Evolutionary conservation across 2,329 filamentous ascomycete genomes (phyloP).

Genomic region (Aspergillus sp.): DNA sequence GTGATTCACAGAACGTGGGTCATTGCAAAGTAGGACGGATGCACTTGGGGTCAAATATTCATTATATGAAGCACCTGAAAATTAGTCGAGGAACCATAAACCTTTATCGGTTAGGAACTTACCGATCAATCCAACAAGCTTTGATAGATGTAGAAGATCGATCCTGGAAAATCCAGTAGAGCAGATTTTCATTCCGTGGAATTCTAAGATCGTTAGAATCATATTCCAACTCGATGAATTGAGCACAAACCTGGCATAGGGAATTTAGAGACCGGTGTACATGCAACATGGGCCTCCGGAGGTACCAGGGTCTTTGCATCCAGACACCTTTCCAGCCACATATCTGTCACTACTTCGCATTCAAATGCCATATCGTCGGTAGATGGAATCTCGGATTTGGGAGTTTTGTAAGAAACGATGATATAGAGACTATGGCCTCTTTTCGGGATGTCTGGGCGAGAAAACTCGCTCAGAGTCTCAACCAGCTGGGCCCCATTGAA

Average conservation of each 20-base stretch:
- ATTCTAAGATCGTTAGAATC: constrained; percentile 44
- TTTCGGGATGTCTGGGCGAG: constrained; percentile 28
- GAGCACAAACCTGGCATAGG: constrained; percentile 52
- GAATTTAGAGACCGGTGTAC: constrained; percentile 68
- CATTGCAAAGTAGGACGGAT: constrained; percentile 73
- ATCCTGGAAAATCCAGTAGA: constrained; percentile 80
- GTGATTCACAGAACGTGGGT: constrained; percentile 46
- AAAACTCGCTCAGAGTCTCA: constrained; percentile 28
- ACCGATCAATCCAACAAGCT: constrained; percentile 68
- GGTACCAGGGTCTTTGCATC: constrained; percentile 68
- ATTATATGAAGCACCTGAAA: constrained; percentile 66
- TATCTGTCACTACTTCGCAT: constrained; percentile 68
- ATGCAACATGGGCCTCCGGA: constrained; percentile 66
- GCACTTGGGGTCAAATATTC: constrained; percentile 67
- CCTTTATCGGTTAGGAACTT: constrained; percentile 11
- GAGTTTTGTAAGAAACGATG: constrained; percentile 35
- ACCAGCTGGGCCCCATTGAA: constrained; percentile 39
- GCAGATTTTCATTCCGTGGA: constrained; percentile 66
- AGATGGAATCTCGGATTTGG: constrained; percentile 28
- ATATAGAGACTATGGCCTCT: constrained; percentile 31
- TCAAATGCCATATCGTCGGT: constrained; percentile 37
- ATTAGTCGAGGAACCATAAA: constrained; percentile 13
- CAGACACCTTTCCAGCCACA: constrained; percentile 88
- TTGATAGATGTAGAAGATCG: constrained; percentile 79
- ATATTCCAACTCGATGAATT: background rate